Evolutionary conservation across 495 filamentous ascomycete genomes (phyloP).

Genomic region (Talaromyces adpressus): DNA sequence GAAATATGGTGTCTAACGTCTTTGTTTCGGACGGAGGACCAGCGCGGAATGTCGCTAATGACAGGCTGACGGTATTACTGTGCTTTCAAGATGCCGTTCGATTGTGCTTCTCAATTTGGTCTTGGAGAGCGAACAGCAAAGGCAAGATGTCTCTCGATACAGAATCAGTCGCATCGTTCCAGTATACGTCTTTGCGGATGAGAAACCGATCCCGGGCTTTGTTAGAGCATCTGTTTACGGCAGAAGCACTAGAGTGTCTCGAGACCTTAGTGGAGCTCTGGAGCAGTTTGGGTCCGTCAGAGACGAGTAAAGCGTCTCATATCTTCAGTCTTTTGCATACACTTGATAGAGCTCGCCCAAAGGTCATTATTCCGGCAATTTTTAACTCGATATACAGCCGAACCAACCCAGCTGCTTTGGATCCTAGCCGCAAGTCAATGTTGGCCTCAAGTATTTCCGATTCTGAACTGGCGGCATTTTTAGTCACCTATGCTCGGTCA

Average conservation of each 20-base stretch:
- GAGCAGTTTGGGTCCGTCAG: slow-evolving; percentile 43
- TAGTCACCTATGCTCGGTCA: slow-evolving; percentile 81
- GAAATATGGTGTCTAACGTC: slow-evolving; percentile 92
- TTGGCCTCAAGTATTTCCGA: slow-evolving; percentile 78
- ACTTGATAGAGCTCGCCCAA: slow-evolving; percentile 83
- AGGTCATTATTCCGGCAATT: slow-evolving; percentile 89
- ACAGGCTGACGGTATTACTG: slow-evolving; percentile 85
- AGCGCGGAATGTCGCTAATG: slow-evolving; percentile 76
- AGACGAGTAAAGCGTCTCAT: slow-evolving; percentile 26
- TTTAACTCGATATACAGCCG: slow-evolving; percentile 96
- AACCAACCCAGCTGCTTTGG: slow-evolving; percentile 75
- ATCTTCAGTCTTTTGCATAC: slow-evolving; percentile 85
- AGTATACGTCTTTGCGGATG: slow-evolving; percentile 82
- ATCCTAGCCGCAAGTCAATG: slow-evolving; percentile 73
- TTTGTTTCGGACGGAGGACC: slow-evolving; percentile 75
- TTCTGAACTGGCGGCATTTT: slow-evolving; percentile 74
- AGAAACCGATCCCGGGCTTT: slow-evolving; percentile 80
- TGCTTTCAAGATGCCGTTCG: slow-evolving; percentile 93
- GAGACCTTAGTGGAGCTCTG: slow-evolving; percentile 86
- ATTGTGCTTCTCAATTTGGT: slow-evolving; percentile 90
- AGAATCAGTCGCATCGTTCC: slow-evolving; percentile 73
- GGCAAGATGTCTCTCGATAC: slow-evolving; percentile 52
- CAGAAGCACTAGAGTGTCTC: slow-evolving; percentile 89
- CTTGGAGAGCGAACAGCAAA: slow-evolving; percentile 68
- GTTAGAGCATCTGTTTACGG: slow-evolving; percentile 86